A percentile compares a stretch with the other conserved stretches of the same genome.
phyloP scores from a whole-genome alignment of 371 early-diverging fungal genomes.

The Apophysomyces variabilis region DNA sequence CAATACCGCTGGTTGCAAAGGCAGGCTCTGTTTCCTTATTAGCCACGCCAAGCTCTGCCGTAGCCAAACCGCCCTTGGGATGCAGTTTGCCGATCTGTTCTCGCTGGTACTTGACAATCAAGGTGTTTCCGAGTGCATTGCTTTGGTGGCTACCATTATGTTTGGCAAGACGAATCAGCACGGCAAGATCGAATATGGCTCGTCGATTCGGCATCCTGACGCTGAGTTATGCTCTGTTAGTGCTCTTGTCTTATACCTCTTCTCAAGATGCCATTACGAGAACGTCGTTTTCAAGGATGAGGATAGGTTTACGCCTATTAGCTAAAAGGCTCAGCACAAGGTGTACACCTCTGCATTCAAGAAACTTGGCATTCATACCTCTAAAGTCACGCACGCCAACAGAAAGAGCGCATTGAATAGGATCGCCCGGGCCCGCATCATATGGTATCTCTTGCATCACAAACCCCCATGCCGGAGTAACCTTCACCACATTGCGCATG shows the following conservation, averaged over 20 bases:
- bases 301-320: not conserved
- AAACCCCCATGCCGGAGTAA: too few relatives aligned
- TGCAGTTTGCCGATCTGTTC: constrained; percentile 12
- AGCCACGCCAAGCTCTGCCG: constrained; percentile 12
- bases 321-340: not conserved
- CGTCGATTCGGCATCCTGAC: not conserved
- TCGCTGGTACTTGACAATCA: not conserved
- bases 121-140: constrained; percentile 1
- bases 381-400: too few relatives aligned
- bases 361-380: not conserved
- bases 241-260: not conserved
- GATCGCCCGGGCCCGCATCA: too few relatives aligned
- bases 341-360: constrained; percentile 5
- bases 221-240: not conserved
- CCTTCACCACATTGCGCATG: too few relatives aligned
- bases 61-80: constrained; percentile 5
- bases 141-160: constrained; percentile 6
- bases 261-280: constrained; percentile 12
- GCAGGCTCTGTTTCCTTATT: constrained; percentile 13
- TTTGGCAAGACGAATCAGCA: constrained; percentile 12
- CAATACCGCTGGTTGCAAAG: not conserved
- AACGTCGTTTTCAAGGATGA: not conserved
- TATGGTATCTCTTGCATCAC: too few relatives aligned
- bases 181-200: constrained; percentile 17
- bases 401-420: too few relatives aligned